Conservation (phyloP, 2,329 filamentous ascomycete genomes). For the Hortaea sp. region DNA sequence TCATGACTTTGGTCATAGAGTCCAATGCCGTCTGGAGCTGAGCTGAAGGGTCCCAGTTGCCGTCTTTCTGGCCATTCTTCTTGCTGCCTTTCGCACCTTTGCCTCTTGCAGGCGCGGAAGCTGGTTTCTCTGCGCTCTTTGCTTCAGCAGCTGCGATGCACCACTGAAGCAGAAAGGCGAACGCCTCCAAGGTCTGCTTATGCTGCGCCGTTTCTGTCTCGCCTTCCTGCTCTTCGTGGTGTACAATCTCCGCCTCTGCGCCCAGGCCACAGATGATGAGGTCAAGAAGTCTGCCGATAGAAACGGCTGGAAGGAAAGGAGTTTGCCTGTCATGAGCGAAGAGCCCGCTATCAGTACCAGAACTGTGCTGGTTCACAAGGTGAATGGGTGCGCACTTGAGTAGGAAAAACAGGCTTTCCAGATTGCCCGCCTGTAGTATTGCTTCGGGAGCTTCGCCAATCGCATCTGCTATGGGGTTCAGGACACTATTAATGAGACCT, state of each 20-base stretch:
- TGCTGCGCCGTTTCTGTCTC: conserved; percentile 57
- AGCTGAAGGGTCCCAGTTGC: conserved; percentile 74
- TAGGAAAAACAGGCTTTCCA: conserved; percentile 91
- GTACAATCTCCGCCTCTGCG: conserved; percentile 73
- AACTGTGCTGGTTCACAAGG: conserved; percentile 24
- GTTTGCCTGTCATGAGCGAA: conserved; percentile 64
- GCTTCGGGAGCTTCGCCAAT: conserved; percentile 87
- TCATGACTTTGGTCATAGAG: conserved; percentile 91
- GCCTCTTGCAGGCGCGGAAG: conserved; percentile 59
- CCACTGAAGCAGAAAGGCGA: conserved; percentile 91
- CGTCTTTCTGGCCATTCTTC: conserved; percentile 55
- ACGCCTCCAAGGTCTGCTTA: conserved; percentile 86
- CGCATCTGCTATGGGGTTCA: conserved; percentile 88
- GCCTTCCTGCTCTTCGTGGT: conserved; percentile 82
- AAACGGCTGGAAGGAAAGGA: conserved; percentile 65
- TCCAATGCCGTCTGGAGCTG: conserved; percentile 86
- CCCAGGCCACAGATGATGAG: conserved; percentile 64
- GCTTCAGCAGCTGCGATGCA: conserved; percentile 88
- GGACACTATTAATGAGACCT: conserved; percentile 67
- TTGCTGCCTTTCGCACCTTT: conserved; percentile 68
- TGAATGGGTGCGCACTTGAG: conserved; percentile 76
- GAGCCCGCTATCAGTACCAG: conserved; percentile 51
- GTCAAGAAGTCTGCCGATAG: conserved; percentile 84
- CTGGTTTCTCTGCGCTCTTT: conserved; percentile 73
- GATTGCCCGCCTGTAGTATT: conserved; percentile 64